Conservation (phyloP, 768 basidiomycete genomes). For the Gymnopilus dilepis region DNA sequence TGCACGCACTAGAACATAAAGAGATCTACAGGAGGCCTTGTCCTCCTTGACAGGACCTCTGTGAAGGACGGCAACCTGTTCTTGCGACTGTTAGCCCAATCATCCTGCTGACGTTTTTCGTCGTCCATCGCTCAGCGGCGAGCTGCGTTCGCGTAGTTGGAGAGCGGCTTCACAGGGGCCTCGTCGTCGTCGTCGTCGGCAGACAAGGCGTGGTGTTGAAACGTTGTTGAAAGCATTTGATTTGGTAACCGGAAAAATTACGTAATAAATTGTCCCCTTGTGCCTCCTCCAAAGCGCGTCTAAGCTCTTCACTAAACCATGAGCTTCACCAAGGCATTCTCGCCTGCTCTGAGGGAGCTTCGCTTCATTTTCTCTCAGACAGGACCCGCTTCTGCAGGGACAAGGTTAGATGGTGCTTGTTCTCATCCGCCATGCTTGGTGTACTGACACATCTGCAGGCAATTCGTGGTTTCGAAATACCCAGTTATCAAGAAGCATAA, state of each 20-base stretch:
- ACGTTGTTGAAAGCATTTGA: conserved; percentile 37
- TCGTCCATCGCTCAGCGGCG: conserved; percentile 42
- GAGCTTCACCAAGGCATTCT: conserved; percentile 70
- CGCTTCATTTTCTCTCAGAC: conserved; percentile 83
- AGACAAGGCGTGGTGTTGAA: conserved; percentile 32
- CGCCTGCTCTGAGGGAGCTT: conserved; percentile 80
- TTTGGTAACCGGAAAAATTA: conserved; percentile 38
- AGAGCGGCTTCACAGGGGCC: conserved; percentile 17
- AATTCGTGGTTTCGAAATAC: conserved; percentile 80
- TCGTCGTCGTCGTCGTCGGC: conserved; percentile 33
- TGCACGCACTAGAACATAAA: conserved; percentile 96
- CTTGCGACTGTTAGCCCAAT: conserved; percentile 73
- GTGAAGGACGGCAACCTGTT: conserved; percentile 86
- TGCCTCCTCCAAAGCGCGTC: conserved; percentile 16
- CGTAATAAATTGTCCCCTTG: conserved; percentile 32
- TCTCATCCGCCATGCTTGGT: not conserved
- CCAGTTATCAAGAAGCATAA: conserved; percentile 80
- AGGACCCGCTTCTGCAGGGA: conserved; percentile 76
- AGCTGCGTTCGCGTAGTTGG: conserved; percentile 21
- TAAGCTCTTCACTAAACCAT: conserved; percentile 36
- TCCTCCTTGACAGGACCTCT: conserved; percentile 90
- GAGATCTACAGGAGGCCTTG: conserved; percentile 93
- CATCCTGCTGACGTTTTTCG: conserved; percentile 68
- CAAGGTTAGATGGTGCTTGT: conserved; percentile 55
- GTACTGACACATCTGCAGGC: conserved; percentile 47